Percentiles rank a stretch among this genome's conserved stretches.
phyloP scores from a whole-genome alignment of 148 eudicot species.

The Oxyria digyna region DNA sequence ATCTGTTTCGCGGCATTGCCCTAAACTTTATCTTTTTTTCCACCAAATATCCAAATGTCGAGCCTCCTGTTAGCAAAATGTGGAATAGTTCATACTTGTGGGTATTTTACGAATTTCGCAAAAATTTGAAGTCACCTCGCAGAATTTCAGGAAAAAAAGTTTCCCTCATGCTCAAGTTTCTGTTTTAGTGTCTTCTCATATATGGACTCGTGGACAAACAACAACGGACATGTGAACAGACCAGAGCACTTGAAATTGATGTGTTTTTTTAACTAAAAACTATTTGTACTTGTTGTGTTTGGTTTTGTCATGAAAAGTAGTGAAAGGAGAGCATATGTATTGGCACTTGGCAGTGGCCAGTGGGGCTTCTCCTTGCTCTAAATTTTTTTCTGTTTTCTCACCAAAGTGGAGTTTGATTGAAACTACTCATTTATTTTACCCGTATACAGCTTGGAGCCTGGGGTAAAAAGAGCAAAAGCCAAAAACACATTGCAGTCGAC shows the following conservation, averaged over 20 bases:
- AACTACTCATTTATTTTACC: not conserved
- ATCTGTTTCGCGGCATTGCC: no score
- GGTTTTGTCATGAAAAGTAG: not conserved
- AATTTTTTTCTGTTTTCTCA: not conserved
- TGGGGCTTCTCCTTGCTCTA: not conserved
- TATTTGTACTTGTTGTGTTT: not conserved
- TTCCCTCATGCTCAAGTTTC: no score
- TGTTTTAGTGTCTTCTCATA: not conserved
- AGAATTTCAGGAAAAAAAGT: no score
- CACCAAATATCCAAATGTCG: no score
- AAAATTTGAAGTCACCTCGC: no score
- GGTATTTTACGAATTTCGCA: no score
- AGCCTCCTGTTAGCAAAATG: no score
- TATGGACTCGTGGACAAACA: not conserved
- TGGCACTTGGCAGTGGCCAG: no score
- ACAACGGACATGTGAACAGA: not conserved
- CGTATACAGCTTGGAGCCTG: not conserved
- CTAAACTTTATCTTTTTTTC: no score
- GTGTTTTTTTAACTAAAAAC: not conserved
- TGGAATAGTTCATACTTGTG: no score
- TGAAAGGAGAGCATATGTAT: not conserved
- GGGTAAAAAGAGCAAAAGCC: slow-evolving; percentile 4
- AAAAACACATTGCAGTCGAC: not conserved
- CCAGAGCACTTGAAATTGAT: not conserved
- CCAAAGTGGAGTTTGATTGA: not conserved